phyloP scores from a whole-genome alignment of 2,329 filamentous ascomycete species.

The Zelopaecilomyces penicillatus region DNA sequence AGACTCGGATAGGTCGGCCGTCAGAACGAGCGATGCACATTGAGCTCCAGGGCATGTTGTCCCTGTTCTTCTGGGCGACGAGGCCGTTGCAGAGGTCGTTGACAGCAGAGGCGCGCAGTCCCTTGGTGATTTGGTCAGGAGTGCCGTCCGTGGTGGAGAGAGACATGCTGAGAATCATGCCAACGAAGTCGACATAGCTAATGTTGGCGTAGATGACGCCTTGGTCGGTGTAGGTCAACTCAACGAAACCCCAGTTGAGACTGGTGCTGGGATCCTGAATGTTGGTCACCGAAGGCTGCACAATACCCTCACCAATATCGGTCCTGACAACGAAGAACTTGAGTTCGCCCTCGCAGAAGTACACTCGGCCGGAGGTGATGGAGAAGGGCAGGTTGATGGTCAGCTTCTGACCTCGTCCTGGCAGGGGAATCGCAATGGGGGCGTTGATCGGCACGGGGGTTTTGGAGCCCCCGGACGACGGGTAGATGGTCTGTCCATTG shows the following conservation, averaged over 20 bases:
- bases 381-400: conserved; percentile 32
- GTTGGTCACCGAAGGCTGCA: conserved; percentile 40
- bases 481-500: conserved; percentile 34
- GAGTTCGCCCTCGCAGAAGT: conserved; percentile 35
- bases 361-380: conserved; percentile 34
- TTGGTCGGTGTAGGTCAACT: conserved; percentile 34
- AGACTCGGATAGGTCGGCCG: conserved; percentile 33
- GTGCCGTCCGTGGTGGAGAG: conserved; percentile 28
- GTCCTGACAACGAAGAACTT: conserved; percentile 33
- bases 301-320: conserved; percentile 27
- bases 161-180: conserved; percentile 42
- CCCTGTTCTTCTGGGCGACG: conserved; percentile 24
- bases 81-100: conserved; percentile 33
- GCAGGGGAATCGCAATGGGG: conserved; percentile 37
- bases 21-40: conserved; percentile 31
- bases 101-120: conserved; percentile 29
- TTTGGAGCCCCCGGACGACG: conserved; percentile 25
- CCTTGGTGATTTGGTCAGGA: conserved; percentile 29
- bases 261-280: conserved; percentile 32
- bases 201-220: conserved; percentile 38
- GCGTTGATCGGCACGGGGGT: conserved; percentile 27
- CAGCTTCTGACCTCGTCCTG: conserved; percentile 26
- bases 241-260: conserved; percentile 42
- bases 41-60: conserved; percentile 35
- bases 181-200: conserved; percentile 43